Conservation (phyloP, 805 yeast genomes). For the Pichia scutulata region DNA sequence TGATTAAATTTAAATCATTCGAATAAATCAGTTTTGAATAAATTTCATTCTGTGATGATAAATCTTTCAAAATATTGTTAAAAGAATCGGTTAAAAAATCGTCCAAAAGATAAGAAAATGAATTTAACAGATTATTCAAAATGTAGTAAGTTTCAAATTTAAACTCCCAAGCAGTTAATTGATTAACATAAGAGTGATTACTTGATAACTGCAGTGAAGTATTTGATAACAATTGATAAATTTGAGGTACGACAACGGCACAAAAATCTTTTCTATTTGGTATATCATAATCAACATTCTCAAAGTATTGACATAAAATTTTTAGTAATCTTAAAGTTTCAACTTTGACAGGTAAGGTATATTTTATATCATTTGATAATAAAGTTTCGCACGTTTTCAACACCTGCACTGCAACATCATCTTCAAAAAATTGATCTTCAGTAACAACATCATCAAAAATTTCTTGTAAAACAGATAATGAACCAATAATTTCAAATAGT, state of each 20-base stretch:
- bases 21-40: conserved; percentile 15
- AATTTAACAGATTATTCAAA: conserved; percentile 20
- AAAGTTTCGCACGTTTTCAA: conserved; percentile 42
- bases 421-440: conserved; percentile 79
- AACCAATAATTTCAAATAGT: conserved; percentile 39
- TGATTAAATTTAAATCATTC: neutral
- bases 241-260: conserved; percentile 20
- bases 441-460: conserved; percentile 79
- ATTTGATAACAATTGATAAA: conserved; percentile 19
- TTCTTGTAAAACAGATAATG: conserved; percentile 58
- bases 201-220: conserved; percentile 8
- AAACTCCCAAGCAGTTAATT: conserved; percentile 19
- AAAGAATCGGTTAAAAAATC: conserved; percentile 7
- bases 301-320: conserved; percentile 45
- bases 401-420: conserved; percentile 53
- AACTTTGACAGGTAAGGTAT: conserved; percentile 32
- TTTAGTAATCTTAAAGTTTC: conserved; percentile 46
- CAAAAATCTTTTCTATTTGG: conserved; percentile 32
- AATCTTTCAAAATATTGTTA: conserved; percentile 15
- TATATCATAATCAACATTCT: conserved; percentile 38
- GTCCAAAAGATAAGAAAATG: conserved; percentile 19
- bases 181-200: conserved; percentile 1
- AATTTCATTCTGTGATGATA: conserved; percentile 13
- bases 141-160: conserved; percentile 25
- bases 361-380: conserved; percentile 20